These are phyloP conservation scores for Urochloa ruziziensis DNA, from an alignment of 176 grass and related monocot genomes.

Conservation along the genomic window DNA sequence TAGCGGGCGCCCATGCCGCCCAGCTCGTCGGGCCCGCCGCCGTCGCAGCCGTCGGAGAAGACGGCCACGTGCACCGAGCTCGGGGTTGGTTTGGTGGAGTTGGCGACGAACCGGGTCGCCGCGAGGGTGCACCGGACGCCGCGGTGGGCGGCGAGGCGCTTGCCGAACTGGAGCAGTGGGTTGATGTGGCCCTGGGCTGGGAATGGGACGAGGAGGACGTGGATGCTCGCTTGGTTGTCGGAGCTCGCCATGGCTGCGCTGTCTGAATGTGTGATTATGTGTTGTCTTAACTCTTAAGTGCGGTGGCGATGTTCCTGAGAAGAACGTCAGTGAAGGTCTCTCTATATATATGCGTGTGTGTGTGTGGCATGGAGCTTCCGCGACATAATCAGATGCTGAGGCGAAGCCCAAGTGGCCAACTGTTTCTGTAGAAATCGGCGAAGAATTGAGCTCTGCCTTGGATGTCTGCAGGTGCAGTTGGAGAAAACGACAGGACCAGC, in stretches of 20 bases:
- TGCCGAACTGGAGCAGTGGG: constrained; percentile 33
- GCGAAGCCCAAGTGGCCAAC: not conserved
- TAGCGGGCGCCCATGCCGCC: constrained; percentile 8
- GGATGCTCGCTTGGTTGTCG: constrained; percentile 5
- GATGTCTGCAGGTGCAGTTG: not conserved
- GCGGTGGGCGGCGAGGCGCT: not conserved
- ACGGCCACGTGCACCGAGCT: constrained; percentile 38
- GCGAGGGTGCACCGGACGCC: constrained; percentile 35
- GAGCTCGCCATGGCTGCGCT: not conserved
- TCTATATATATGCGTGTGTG: not conserved
- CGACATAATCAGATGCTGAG: not conserved
- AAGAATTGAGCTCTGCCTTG: not conserved
- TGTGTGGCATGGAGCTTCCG: not conserved
- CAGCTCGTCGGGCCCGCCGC: constrained; percentile 19
- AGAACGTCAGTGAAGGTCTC: no score
- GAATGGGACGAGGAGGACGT: constrained; percentile 34
- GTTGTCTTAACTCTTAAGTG: no score
- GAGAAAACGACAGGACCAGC: not conserved
- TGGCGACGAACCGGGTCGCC: constrained; percentile 40
- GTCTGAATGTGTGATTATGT: not conserved
- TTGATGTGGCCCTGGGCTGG: constrained; percentile 27
- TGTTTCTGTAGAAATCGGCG: not conserved
- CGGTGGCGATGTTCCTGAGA: not conserved
- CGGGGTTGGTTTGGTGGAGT: constrained; percentile 11
- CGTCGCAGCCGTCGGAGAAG: constrained; percentile 50